Evolutionary conservation across 1,139 yeast species (phyloP), one percentile per base, ranked within the genome.

Genomic region (Candida tunisiensis): DNA sequence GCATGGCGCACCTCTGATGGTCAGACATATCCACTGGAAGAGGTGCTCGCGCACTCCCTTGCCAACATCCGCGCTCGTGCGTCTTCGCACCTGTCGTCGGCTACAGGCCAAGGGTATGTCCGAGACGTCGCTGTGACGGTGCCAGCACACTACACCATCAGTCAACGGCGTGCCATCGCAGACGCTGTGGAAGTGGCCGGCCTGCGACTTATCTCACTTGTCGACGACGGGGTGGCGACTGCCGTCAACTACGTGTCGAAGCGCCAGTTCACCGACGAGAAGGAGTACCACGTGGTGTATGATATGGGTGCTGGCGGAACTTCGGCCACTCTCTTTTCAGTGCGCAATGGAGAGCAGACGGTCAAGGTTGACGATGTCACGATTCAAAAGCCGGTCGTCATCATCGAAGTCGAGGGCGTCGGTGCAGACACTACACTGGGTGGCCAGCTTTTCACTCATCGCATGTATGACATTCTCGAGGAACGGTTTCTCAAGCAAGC

Each of bases 291-390:
- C 43, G 49, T 83, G 29, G 65, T 91, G 18, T 82, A 74, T 49
- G 98, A 88, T 48, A 68, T 78, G 65, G 99, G 99, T 28, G 91
- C 94, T 3, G 93, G 93, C 1, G 73, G 92, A 1, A 78, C 93
- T 1, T 69, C 74, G 31, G 93, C 94, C 3, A 77, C 96, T 0
- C 55, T 88, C 18, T 71, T 85, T 30, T 71, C 88, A 1, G 58
- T 73, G 18, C 13, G 24, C 8, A 22, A 23, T 33, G 22, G n/a
- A 8, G 19, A 17, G 4, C 8, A 8, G n/a, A 17, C 19, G 9
- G 19, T 8, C 25, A 25, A 8, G 24, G 16, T 23, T 6, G 53
- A 53, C 7, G 41, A 41, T n/a, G 62, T 62, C 34, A 54, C 45
- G 6, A 49, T 58, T 15, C n/a, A n/a, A n/a, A n/a, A n/a, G n/a